Percentiles rank a stretch among this genome's conserved stretches.
phyloP scores from a whole-genome alignment of 2,329 filamentous ascomycete genomes.

The Beauveria caledonica region DNA sequence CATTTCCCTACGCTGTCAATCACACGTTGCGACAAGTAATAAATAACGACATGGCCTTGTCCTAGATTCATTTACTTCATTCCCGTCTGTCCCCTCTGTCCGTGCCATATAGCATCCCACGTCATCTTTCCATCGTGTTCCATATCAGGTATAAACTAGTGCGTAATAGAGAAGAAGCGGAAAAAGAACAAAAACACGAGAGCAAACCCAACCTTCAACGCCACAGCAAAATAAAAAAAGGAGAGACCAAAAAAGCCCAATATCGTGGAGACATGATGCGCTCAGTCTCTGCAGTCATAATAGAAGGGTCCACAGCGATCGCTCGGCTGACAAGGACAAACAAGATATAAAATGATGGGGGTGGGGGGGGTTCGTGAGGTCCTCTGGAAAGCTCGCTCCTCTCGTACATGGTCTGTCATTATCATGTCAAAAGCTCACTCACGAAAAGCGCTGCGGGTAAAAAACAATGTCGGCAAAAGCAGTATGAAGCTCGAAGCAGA shows the following conservation, averaged over 20 bases:
- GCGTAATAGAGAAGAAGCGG: not conserved
- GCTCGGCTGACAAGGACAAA: conserved; percentile 1
- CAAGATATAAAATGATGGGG: not conserved
- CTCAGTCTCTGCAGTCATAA: not conserved
- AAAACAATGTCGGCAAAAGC: not conserved
- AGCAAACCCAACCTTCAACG: not conserved
- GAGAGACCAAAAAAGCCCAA: not conserved
- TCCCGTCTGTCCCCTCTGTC: not conserved
- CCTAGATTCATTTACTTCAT: not conserved
- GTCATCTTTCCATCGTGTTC: not conserved
- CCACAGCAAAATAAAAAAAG: not conserved
- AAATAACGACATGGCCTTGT: not conserved
- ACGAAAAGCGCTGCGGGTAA: not conserved
- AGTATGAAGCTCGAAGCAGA: not conserved
- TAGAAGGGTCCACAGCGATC: conserved; percentile 2
- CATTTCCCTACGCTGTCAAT: not conserved
- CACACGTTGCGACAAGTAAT: not conserved
- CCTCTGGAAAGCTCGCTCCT: not conserved
- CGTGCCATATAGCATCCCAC: not conserved
- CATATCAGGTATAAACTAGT: conserved; percentile 4
- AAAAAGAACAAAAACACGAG: conserved; percentile 6
- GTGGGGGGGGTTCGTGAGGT: no score
- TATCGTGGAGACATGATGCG: not conserved
- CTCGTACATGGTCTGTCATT: not conserved
- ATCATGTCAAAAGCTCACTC: not conserved